Percentiles rank a stretch among this genome's conserved stretches.
These are phyloP conservation scores for Penicillium psychrofluorescens DNA, from an alignment of 495 filamentous ascomycete species.

Conservation along the genomic window DNA sequence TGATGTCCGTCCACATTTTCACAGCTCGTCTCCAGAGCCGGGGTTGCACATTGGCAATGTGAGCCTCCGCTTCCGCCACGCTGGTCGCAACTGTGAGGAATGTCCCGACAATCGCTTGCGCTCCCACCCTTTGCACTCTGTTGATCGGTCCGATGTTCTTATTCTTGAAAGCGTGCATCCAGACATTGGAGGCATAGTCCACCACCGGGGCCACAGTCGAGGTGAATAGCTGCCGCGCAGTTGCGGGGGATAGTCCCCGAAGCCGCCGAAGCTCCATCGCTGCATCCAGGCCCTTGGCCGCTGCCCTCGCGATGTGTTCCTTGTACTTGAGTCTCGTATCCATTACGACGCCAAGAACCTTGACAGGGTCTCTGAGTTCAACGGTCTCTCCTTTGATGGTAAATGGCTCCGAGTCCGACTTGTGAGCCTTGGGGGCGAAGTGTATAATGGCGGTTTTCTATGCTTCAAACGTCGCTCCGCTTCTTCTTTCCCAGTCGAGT, in stretches of 20 bases:
- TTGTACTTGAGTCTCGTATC: slow-evolving; percentile 19
- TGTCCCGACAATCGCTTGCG: slow-evolving; percentile 17
- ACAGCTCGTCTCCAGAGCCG: slow-evolving; percentile 16
- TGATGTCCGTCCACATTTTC: slow-evolving; percentile 17
- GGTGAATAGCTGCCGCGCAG: slow-evolving; percentile 21
- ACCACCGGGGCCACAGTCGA: slow-evolving; percentile 21
- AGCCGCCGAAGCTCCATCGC: slow-evolving; percentile 24
- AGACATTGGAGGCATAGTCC: slow-evolving; percentile 28
- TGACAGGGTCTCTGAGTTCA: too few relatives aligned
- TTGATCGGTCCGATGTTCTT: slow-evolving; percentile 11
- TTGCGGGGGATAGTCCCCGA: slow-evolving; percentile 17
- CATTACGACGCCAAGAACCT: too few relatives aligned
- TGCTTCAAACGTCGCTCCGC: too few relatives aligned
- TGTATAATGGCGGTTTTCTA: too few relatives aligned
- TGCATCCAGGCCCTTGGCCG: slow-evolving; percentile 21
- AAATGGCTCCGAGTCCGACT: too few relatives aligned
- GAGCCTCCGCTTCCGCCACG: slow-evolving; percentile 4
- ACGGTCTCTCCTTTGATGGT: too few relatives aligned
- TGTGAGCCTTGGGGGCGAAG: too few relatives aligned
- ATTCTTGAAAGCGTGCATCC: slow-evolving; percentile 18
- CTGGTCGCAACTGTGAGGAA: slow-evolving; percentile 10
- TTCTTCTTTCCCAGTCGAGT: too few relatives aligned
- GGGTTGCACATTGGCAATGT: slow-evolving; percentile 8
- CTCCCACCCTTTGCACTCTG: slow-evolving; percentile 17
- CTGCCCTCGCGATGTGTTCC: slow-evolving; percentile 15